phyloP scores from a whole-genome alignment of 331 rosid species.

The Erythrophleum ivorense region DNA sequence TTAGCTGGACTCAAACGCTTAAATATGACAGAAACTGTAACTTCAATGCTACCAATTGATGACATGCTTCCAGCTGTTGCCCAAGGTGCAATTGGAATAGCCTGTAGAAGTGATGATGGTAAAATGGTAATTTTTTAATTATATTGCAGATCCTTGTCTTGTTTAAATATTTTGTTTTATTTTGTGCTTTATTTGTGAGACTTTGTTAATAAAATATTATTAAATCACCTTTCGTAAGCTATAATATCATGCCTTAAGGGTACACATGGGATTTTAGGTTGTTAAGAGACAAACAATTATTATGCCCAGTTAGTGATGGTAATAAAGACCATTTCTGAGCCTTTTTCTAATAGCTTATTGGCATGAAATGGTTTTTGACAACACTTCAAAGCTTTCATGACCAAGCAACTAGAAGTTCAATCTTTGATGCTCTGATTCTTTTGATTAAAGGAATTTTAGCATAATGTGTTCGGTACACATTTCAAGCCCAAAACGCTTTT shows the following conservation, averaged over 20 bases:
- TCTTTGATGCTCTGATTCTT: neutral
- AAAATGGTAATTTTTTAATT: conserved; percentile 53
- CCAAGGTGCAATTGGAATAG: conserved; percentile 99
- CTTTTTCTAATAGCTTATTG: neutral
- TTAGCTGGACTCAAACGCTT: conserved; percentile 93
- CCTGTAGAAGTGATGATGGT: conserved; percentile 79
- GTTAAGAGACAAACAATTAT: neutral
- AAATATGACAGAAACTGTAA: conserved; percentile 85
- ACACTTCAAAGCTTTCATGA: neutral
- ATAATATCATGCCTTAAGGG: neutral
- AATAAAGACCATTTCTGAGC: neutral
- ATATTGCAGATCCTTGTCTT: neutral
- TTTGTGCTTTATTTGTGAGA: neutral
- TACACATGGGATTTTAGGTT: neutral
- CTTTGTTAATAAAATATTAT: neutral
- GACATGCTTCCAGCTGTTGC: conserved; percentile 99
- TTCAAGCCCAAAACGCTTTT: neutral
- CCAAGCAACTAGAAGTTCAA: neutral
- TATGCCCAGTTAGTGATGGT: neutral
- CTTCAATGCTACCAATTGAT: conserved; percentile 73
- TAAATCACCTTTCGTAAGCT: neutral
- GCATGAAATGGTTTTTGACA: neutral
- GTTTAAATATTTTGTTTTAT: neutral
- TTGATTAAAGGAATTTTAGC: neutral
- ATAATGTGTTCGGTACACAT: neutral